These are phyloP conservation scores for Myxozyma nipponensis DNA, from an alignment of 805 yeast species.

Conservation along the genomic window DNA sequence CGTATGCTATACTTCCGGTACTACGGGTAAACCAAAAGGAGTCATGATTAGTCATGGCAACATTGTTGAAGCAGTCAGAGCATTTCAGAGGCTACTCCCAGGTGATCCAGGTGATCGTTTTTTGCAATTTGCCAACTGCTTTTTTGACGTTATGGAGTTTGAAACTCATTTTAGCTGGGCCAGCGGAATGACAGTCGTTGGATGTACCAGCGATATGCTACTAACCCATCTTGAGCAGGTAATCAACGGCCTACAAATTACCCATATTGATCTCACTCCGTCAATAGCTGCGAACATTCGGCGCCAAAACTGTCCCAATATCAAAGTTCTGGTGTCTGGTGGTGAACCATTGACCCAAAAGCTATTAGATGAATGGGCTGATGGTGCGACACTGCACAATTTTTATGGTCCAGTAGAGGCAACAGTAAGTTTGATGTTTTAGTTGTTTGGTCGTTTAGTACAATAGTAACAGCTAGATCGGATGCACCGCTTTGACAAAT, in stretches of 20 bases:
- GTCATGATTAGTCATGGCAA: constrained; percentile 3
- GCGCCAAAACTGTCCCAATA: constrained; percentile 2
- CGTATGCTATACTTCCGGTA: constrained; percentile 16
- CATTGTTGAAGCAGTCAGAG: constrained; percentile 5
- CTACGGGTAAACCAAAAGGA: constrained; percentile 18
- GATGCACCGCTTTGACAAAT: constrained; percentile 8
- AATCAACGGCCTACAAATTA: constrained; percentile 5
- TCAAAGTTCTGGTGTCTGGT: constrained; percentile 14
- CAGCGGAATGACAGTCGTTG: constrained; percentile 14
- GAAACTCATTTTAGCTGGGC: constrained; percentile 18
- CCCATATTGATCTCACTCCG: constrained; percentile 25
- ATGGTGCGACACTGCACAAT: constrained; percentile 4
- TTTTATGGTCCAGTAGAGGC: constrained; percentile 25
- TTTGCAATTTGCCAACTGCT: constrained; percentile 17
- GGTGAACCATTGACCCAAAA: constrained; percentile 20
- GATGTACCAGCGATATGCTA: constrained; percentile 6
- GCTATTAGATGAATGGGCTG: constrained; percentile 20
- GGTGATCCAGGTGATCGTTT: neutral
- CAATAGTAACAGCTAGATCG: constrained; percentile 1
- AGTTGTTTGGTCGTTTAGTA: neutral
- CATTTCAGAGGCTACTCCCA: neutral
- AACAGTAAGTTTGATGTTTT: neutral
- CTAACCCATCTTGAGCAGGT: constrained; percentile 9
- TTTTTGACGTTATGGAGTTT: constrained; percentile 10
- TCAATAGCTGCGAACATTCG: constrained; percentile 15